Evolutionary conservation across 2,329 filamentous ascomycete species (phyloP), one percentile per base, ranked within the genome.

Genomic region (Pleoardoris graminearum): DNA sequence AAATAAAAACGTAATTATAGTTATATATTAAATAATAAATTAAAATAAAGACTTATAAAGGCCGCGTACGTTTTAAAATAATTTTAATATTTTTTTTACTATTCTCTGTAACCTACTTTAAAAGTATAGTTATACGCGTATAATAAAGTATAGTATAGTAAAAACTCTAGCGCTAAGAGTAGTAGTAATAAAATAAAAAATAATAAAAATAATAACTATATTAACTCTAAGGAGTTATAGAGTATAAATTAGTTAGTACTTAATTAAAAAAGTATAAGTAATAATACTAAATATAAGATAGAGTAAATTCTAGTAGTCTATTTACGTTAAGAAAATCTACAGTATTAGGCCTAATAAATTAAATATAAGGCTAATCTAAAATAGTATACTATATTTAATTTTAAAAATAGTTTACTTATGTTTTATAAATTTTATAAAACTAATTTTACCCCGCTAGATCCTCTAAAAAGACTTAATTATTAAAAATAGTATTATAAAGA

Each of bases 341-440:
- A 50, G 29, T 54, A 51, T 23, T 41, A 44, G n/a, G 50, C 43
- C 2, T 46, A 55, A 53, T 55, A 35, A 46, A 19, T 50, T 43
- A 19, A 46, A 3, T 55, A 50, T 17, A 49, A 47, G 6, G 35
- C 45, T 19, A 46, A 55, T 48, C 46, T 27, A 11, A 23, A 52
- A 48, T 55, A 32, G 53, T 55, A 55, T 23, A 21, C 50, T 22
- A 49, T 45, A 39, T 23, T 33, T 25, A 53, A 55, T 27, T 55
- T 55, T 27, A 55, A 54, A 37, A 51, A 49, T 21, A 44, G 51
- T 43, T 43, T 30, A 50, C 29, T 47, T 19, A 52, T 52, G 35
- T 48, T 55, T 22, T 30, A 51, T 23, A 43, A 12, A 22, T n/a
- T n/a, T n/a, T n/a, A n/a, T n/a, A n/a, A n/a, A n/a, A 44, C 29